A percentile compares a stretch with the other conserved stretches of the same genome.
These are phyloP conservation scores for Penicillium sp. DNA, from an alignment of 2,329 filamentous ascomycete genomes.

Conservation along the genomic window DNA sequence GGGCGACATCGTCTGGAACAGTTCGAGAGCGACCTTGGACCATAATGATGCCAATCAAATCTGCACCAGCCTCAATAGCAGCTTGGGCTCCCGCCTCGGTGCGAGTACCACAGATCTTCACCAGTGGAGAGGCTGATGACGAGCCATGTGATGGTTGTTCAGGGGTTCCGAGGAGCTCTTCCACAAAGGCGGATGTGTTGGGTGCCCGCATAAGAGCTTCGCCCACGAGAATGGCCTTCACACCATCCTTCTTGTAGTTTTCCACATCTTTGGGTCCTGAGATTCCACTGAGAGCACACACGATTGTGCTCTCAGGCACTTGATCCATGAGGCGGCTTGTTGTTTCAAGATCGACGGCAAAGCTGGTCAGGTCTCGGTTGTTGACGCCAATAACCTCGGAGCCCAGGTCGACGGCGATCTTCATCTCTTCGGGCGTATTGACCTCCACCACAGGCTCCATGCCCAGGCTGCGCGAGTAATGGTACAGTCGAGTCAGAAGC, in stretches of 20 bases:
- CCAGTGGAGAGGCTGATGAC: constrained; percentile 56
- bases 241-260: constrained; percentile 83
- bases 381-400: constrained; percentile 95
- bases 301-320: constrained; percentile 80
- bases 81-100: constrained; percentile 75
- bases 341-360: constrained; percentile 92
- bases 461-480: constrained; percentile 83
- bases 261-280: constrained; percentile 84
- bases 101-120: constrained; percentile 95
- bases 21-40: constrained; percentile 79
- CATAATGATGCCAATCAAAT: constrained; percentile 90
- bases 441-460: constrained; percentile 99
- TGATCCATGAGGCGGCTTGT: constrained; percentile 85
- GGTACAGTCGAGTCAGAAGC: constrained; percentile 75
- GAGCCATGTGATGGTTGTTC: constrained; percentile 22
- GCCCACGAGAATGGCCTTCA: constrained; percentile 90
- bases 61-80: constrained; percentile 83
- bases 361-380: constrained; percentile 93
- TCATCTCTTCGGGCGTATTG: constrained; percentile 92
- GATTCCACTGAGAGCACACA: constrained; percentile 94
- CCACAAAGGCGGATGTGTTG: constrained; percentile 80
- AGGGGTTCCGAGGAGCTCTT: constrained; percentile 70
- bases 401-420: constrained; percentile 79
- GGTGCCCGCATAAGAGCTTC: constrained; percentile 93
- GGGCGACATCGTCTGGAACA: constrained; percentile 75